Evolutionary conservation across 2,329 filamentous ascomycete genomes (phyloP).

Genomic region (Ascocoryne sarcoides): DNA sequence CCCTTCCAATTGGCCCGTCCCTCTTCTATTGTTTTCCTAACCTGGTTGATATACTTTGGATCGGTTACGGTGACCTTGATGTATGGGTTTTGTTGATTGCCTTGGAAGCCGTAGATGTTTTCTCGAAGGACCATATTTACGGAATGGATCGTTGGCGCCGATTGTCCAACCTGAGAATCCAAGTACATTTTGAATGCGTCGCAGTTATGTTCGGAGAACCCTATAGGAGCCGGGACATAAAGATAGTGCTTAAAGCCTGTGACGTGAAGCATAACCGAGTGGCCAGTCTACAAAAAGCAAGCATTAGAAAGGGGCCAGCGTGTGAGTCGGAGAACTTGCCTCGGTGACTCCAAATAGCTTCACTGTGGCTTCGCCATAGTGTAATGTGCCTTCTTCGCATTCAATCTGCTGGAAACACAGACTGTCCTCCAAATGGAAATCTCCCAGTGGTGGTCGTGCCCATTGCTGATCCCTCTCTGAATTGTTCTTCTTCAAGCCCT

Average conservation of each 20-base stretch:
- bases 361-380: constrained; percentile 68
- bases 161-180: constrained; percentile 67
- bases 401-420: constrained; percentile 96
- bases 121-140: constrained; percentile 78
- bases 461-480: constrained; percentile 90
- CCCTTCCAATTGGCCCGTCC: constrained; percentile 81
- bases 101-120: constrained; percentile 89
- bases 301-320: constrained; percentile 5
- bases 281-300: constrained; percentile 44
- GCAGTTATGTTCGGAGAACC: constrained; percentile 73
- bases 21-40: constrained; percentile 67
- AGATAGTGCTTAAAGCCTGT: constrained; percentile 95
- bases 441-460: constrained; percentile 56
- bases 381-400: constrained; percentile 76
- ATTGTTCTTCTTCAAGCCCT: constrained; percentile 75
- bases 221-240: constrained; percentile 79
- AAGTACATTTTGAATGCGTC: constrained; percentile 70
- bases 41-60: constrained; percentile 69
- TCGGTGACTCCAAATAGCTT: constrained; percentile 92
- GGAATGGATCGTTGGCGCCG: constrained; percentile 66
- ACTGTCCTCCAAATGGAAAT: constrained; percentile 56
- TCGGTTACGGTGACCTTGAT: constrained; percentile 90
- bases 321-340: constrained; percentile 33
- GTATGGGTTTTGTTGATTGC: constrained; percentile 84
- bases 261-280: constrained; percentile 91